Evolutionary conservation across 192 early-diverging fungal species (phyloP), one percentile per base, ranked within the genome.

Genomic region (Geosiphon pyriformis): DNA sequence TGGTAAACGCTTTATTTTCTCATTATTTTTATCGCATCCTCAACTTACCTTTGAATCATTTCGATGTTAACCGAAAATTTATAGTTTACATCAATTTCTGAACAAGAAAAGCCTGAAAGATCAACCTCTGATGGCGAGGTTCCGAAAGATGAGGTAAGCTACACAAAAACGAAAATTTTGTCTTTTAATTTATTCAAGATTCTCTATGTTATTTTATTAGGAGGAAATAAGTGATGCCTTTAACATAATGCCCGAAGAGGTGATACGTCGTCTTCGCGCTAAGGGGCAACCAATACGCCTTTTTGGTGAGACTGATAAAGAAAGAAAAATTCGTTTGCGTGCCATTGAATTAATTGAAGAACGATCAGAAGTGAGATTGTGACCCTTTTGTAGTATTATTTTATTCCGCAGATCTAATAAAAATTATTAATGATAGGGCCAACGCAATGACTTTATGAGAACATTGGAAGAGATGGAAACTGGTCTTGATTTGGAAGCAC

Each of bases 401-500:
- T 34, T 31, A 33, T 20, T 55, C 35, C 30, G 23, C 20, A n/a
- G 18, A 18, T 27, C 12, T 15, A 42, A 10, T 42, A 10, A 42
- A 6, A 42, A 42, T 10, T 10, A 42, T 1, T 75, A 78, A 29
- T 7, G 31, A 12, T 29, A 64, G 56, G 94, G 94, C 37, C 93
- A 95, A 75, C 85, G 85, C 20, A 98, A 98, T 78, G 95, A 98
- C 73, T 99, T 95, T 73, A 85, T 86, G 65, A 80, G 84, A 22
- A 85, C 85, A 18, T 48, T 98, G 70, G 91, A 91, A 67, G 86
- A 87, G 35, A 92, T 90, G 32, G 95, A 95, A 37, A 79, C 80
- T 2, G 88, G 88, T 22, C 76, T 94, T 60, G 87, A 84, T 60
- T 59, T 92, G 56, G 91, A 92, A 69, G 86, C 85, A 10, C 72